These are phyloP conservation scores for Citrus hindsii DNA, from an alignment of 345 rosid species.

Conservation along the genomic window DNA sequence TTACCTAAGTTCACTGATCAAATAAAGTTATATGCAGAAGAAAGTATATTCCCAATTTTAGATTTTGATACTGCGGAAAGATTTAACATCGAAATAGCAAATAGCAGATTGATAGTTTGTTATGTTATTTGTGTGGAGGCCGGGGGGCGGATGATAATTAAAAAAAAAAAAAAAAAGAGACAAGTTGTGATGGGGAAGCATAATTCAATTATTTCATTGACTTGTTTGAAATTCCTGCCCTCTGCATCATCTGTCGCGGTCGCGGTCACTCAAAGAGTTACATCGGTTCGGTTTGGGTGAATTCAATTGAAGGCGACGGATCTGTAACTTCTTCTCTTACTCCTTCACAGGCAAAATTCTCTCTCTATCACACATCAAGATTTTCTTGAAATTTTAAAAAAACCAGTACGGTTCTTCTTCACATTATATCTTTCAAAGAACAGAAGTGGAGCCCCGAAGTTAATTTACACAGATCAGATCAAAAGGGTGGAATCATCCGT, in stretches of 20 bases:
- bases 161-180: not conserved
- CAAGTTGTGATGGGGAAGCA: not conserved
- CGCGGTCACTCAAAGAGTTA: conserved; percentile 5
- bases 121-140: too few relatives aligned
- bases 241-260: not conserved
- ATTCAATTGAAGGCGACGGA: conserved; percentile 27
- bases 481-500: conserved; percentile 3
- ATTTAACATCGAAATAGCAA: too few relatives aligned
- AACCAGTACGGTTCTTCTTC: not conserved
- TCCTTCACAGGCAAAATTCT: not conserved
- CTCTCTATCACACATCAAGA: not conserved
- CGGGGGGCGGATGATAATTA: too few relatives aligned
- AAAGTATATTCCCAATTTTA: too few relatives aligned
- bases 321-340: not conserved
- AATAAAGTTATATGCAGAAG: too few relatives aligned
- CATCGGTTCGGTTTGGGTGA: conserved; percentile 22
- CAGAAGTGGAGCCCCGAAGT: conserved; percentile 16
- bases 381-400: conserved; percentile 12
- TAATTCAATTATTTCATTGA: conserved; percentile 12
- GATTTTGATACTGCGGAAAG: too few relatives aligned
- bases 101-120: too few relatives aligned
- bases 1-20: too few relatives aligned
- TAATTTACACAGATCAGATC: conserved; percentile 3
- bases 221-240: conserved; percentile 14
- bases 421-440: conserved; percentile 1